A percentile compares a stretch with the other conserved stretches of the same genome.
These are phyloP conservation scores for Dorcoceras hygrometricum DNA, from an alignment of 257 asterid genomes.

Conservation along the genomic window DNA sequence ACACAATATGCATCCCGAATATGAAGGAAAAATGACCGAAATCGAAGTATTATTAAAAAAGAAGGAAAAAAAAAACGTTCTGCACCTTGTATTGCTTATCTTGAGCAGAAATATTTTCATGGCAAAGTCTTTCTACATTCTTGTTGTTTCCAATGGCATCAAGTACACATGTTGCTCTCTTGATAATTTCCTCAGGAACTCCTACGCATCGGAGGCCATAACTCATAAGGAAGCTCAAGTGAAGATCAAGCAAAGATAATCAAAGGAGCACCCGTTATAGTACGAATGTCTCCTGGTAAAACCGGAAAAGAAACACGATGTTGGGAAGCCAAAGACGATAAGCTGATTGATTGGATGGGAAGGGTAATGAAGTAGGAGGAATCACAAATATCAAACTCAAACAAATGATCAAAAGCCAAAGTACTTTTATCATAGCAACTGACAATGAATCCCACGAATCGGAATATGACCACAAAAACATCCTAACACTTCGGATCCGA, in stretches of 20 bases:
- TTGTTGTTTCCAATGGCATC: conserved; percentile 44
- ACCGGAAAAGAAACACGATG: background rate
- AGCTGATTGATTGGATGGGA: too few relatives aligned
- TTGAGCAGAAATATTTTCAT: conserved; percentile 51
- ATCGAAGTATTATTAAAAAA: background rate
- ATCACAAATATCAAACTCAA: too few relatives aligned
- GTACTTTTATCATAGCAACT: too few relatives aligned
- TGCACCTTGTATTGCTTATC: conserved; percentile 79
- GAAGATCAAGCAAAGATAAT: background rate
- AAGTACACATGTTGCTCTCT: conserved; percentile 66
- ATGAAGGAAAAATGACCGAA: conserved; percentile 12
- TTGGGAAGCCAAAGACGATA: too few relatives aligned
- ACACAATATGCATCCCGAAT: conserved; percentile 18
- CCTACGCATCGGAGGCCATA: conserved; percentile 46
- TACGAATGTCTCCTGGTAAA: background rate
- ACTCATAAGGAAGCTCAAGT: background rate
- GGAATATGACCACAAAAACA: too few relatives aligned
- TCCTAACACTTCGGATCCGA: conserved; percentile 4
- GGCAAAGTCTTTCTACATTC: conserved; percentile 51
- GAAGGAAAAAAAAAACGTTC: background rate
- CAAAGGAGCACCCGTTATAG: too few relatives aligned
- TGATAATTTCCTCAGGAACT: conserved; percentile 63
- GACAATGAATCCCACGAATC: too few relatives aligned
- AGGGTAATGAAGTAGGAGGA: too few relatives aligned
- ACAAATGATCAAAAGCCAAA: too few relatives aligned